These are phyloP conservation scores for Juncus inflexus DNA, from an alignment of 176 grass and related monocot species.

Conservation along the genomic window DNA sequence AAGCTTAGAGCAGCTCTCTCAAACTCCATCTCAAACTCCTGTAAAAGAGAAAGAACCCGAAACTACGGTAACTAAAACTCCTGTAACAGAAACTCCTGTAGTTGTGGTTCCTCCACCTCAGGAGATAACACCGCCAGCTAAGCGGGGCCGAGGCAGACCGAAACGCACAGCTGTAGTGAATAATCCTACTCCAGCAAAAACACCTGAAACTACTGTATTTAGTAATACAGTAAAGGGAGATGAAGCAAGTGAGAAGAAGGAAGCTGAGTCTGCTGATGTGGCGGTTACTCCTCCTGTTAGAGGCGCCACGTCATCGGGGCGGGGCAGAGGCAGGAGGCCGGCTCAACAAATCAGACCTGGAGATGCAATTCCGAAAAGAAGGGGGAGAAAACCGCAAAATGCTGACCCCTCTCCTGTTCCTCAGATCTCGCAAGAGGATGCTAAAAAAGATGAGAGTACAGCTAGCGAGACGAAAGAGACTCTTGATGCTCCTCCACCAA, in stretches of 20 bases:
- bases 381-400: conserved; percentile 31
- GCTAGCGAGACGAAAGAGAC: conserved; percentile 31
- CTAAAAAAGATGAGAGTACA: conserved; percentile 27
- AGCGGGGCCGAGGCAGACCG: conserved; percentile 84
- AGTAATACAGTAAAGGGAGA: conserved; percentile 16
- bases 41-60: background rate
- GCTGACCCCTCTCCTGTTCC: conserved; percentile 9
- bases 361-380: conserved; percentile 29
- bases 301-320: conserved; percentile 36
- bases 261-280: conserved; percentile 27
- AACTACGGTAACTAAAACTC: conserved; percentile 2
- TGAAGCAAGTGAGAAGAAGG: conserved; percentile 22
- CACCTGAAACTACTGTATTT: conserved; percentile 25
- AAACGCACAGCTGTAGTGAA: conserved; percentile 50
- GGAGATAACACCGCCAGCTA: conserved; percentile 59
- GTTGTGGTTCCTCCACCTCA: conserved; percentile 29
- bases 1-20: conserved; percentile 42
- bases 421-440: background rate
- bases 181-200: conserved; percentile 26
- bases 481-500: conserved; percentile 34
- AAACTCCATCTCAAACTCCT: conserved; percentile 18
- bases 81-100: conserved; percentile 6
- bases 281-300: conserved; percentile 30
- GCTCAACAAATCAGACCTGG: conserved; percentile 36
- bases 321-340: conserved; percentile 26